These are phyloP conservation scores for Yamadazyma conglobata DNA, from an alignment of 1,139 yeast genomes.

Conservation along the genomic window DNA sequence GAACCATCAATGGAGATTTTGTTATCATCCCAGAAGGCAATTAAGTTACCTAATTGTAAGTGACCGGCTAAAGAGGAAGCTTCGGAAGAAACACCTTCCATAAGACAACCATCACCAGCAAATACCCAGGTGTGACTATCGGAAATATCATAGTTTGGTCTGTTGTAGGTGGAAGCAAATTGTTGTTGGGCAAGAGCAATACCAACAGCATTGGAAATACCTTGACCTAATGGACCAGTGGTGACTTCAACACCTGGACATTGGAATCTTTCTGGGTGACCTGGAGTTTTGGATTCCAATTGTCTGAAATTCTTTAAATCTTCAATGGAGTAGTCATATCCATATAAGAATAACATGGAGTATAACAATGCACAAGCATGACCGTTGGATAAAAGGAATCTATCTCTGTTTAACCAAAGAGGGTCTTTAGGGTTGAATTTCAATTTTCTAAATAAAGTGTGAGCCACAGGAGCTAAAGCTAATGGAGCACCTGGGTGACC, in stretches of 20 bases:
- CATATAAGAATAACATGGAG: conserved; percentile 78
- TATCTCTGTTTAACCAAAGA: conserved; percentile 87
- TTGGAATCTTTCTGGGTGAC: conserved; percentile 84
- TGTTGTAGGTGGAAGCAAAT: conserved; percentile 89
- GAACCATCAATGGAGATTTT: conserved; percentile 94
- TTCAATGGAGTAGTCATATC: conserved; percentile 74
- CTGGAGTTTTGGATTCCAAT: conserved; percentile 87
- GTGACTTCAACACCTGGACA: conserved; percentile 93
- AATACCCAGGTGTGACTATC: conserved; percentile 75
- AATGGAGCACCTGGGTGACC: conserved; percentile 99
- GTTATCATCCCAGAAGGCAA: conserved; percentile 95
- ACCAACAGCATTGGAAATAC: conserved; percentile 95
- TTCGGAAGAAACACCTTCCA: conserved; percentile 97
- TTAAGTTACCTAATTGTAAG: conserved; percentile 85
- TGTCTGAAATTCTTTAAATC: conserved; percentile 92
- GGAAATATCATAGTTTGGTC: conserved; percentile 67
- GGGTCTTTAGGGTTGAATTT: conserved; percentile 87
- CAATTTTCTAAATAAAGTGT: conserved; percentile 74
- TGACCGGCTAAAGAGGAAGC: conserved; percentile 95
- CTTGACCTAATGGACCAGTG: conserved; percentile 98
- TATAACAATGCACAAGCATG: conserved; percentile 93
- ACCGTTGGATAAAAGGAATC: conserved; percentile 93
- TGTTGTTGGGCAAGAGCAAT: conserved; percentile 90
- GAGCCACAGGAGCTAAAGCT: conserved; percentile 79
- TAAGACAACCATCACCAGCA: conserved; percentile 96